phyloP scores from a whole-genome alignment of 495 filamentous ascomycete species.

The Mycothermus thermophilus region DNA sequence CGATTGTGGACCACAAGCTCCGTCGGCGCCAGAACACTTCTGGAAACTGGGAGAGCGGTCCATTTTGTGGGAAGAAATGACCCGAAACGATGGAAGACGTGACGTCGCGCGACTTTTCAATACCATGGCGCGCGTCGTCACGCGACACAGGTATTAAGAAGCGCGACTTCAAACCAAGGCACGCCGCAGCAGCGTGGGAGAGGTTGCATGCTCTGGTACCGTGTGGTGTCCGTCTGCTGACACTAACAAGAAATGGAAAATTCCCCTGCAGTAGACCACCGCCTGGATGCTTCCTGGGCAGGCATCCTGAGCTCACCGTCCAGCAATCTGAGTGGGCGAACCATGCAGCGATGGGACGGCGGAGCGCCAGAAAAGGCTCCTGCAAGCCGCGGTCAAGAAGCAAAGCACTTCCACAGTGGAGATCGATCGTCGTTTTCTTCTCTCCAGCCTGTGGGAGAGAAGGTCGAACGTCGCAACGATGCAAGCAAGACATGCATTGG shows the following conservation, averaged over 20 bases:
- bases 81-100: neutral
- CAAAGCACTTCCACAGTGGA: too few species aligned
- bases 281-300: slow-evolving; percentile 13
- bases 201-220: slow-evolving; percentile 19
- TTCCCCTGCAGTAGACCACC: slow-evolving; percentile 16
- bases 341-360: slow-evolving; percentile 10
- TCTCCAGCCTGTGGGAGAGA: too few species aligned
- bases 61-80: neutral
- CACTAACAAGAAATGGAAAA: too few species aligned
- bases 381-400: slow-evolving; percentile 14
- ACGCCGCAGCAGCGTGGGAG: too few species aligned
- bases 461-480: too few species aligned
- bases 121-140: too few species aligned
- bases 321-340: slow-evolving; percentile 17
- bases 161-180: slow-evolving; percentile 3
- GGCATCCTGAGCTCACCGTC: slow-evolving; percentile 16
- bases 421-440: too few species aligned
- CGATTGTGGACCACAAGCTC: neutral
- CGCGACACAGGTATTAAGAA: too few species aligned
- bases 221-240: too few species aligned
- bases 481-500: too few species aligned
- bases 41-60: neutral
- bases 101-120: too few species aligned
- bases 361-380: slow-evolving; percentile 10
- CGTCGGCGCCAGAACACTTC: neutral